phyloP scores from a whole-genome alignment of 2,329 filamentous ascomycete genomes.

The Podosphaera leucotricha region DNA sequence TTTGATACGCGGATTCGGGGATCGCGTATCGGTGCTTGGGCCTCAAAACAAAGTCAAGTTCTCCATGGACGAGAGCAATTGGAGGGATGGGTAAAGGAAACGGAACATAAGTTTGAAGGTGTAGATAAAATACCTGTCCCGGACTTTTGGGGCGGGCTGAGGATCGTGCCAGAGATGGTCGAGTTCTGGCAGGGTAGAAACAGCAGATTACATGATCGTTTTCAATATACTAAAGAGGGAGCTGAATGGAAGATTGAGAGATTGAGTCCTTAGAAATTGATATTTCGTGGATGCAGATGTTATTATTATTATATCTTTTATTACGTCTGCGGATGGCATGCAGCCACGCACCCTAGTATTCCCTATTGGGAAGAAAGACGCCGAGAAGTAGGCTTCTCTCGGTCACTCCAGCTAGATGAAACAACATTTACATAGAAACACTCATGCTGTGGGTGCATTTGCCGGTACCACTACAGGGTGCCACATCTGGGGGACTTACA shows the following conservation, averaged over 20 bases:
- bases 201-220: slow-evolving; percentile 81
- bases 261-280: slow-evolving; percentile 37
- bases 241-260: slow-evolving; percentile 43
- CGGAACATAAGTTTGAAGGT: slow-evolving; percentile 51
- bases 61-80: slow-evolving; percentile 48
- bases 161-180: slow-evolving; percentile 61
- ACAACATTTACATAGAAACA: background rate
- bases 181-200: slow-evolving; percentile 95
- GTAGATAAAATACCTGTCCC: slow-evolving; percentile 68
- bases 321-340: too few species aligned
- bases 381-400: too few species aligned
- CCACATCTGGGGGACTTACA: background rate
- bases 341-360: too few species aligned
- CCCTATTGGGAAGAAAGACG: too few species aligned
- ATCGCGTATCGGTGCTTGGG: slow-evolving; percentile 76
- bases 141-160: slow-evolving; percentile 80
- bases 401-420: background rate
- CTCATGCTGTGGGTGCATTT: background rate
- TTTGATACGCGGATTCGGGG: slow-evolving; percentile 51
- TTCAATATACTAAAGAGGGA: slow-evolving; percentile 47
- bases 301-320: too few species aligned
- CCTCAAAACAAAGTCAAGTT: slow-evolving; percentile 66
- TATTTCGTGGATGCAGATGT: too few species aligned
- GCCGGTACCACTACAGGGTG: background rate
- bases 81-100: slow-evolving; percentile 53